These are phyloP conservation scores for Leersia perrieri DNA, from an alignment of 176 grass and related monocot species.

Conservation along the genomic window DNA sequence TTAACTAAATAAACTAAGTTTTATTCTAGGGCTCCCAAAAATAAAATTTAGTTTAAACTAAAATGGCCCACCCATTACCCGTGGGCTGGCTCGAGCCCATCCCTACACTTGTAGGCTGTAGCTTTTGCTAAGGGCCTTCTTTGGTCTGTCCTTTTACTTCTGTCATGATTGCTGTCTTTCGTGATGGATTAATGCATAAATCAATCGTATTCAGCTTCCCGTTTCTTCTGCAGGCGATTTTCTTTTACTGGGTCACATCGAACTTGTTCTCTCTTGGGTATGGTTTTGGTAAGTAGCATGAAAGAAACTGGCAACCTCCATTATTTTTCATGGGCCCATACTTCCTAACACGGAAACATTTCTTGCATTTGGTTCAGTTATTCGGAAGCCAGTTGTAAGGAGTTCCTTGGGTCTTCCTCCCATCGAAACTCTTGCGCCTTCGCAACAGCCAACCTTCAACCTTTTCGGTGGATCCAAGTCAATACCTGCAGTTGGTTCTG, in stretches of 20 bases:
- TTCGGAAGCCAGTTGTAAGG: slow-evolving; percentile 54
- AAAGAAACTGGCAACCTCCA: neutral
- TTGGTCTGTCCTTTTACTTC: neutral
- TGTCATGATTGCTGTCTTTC: neutral
- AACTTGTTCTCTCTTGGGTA: slow-evolving; percentile 85
- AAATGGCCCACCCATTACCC: too few relatives aligned
- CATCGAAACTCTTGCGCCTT: slow-evolving; percentile 26
- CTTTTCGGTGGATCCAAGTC: slow-evolving; percentile 47
- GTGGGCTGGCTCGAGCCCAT: too few relatives aligned
- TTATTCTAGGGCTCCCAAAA: too few relatives aligned
- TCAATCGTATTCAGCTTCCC: neutral
- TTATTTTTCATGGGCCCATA: neutral
- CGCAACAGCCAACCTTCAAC: slow-evolving; percentile 34
- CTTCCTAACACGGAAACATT: slow-evolving; percentile 12
- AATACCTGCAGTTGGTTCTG: slow-evolving; percentile 33
- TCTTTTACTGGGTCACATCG: slow-evolving; percentile 89
- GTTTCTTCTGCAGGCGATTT: slow-evolving; percentile 67
- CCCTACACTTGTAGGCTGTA: too few relatives aligned
- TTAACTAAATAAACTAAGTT: too few relatives aligned
- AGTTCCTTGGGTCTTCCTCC: slow-evolving; percentile 57
- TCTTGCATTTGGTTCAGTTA: slow-evolving; percentile 33
- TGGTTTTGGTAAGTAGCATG: slow-evolving; percentile 58
- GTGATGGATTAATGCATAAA: neutral
- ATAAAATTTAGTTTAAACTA: too few relatives aligned
- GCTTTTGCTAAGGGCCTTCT: neutral